Percentiles rank a stretch among this genome's conserved stretches.
Conservation (phyloP, 495 filamentous ascomycete genomes). For the Hyaloscypha finlandica region DNA sequence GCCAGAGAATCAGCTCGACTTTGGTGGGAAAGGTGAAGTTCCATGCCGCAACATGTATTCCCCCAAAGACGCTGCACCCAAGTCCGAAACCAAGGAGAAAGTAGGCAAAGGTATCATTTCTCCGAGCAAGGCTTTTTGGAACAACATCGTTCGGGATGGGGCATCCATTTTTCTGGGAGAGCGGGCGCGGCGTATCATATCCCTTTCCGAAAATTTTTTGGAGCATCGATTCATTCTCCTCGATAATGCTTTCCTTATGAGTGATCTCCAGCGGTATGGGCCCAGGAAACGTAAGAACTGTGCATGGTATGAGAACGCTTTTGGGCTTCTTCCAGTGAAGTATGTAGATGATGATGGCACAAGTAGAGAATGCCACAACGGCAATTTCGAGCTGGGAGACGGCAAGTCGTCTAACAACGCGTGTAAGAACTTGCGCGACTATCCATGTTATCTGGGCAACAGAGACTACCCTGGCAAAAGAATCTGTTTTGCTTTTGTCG, state of each 20-base stretch:
- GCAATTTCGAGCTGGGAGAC: slow-evolving; percentile 39
- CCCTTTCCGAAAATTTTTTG: too few relatives aligned
- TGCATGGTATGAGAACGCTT: neutral
- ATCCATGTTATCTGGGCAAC: slow-evolving; percentile 37
- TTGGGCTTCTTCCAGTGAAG: slow-evolving; percentile 37
- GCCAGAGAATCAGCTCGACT: slow-evolving; percentile 39
- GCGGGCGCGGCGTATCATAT: too few relatives aligned
- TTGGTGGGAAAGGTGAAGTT: slow-evolving; percentile 43
- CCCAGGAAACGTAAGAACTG: neutral
- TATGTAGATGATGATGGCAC: slow-evolving; percentile 31
- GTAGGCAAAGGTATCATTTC: too few relatives aligned
- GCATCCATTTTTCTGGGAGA: too few relatives aligned
- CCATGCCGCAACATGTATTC: slow-evolving; percentile 42
- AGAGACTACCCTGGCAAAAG: slow-evolving; percentile 34
- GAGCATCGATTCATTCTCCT: too few relatives aligned
- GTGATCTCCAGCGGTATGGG: neutral
- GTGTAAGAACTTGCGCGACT: slow-evolving; percentile 32
- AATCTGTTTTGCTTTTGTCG: slow-evolving; percentile 43
- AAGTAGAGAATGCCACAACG: slow-evolving; percentile 34
- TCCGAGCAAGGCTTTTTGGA: too few relatives aligned
- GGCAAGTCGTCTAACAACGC: slow-evolving; percentile 28
- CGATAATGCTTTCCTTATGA: too few relatives aligned
- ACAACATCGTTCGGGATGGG: too few relatives aligned
- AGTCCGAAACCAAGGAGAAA: neutral
- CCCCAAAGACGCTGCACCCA: slow-evolving; percentile 32